Evolutionary conservation across 148 eudicot genomes (phyloP).

Genomic region (Diospyros lotus): DNA sequence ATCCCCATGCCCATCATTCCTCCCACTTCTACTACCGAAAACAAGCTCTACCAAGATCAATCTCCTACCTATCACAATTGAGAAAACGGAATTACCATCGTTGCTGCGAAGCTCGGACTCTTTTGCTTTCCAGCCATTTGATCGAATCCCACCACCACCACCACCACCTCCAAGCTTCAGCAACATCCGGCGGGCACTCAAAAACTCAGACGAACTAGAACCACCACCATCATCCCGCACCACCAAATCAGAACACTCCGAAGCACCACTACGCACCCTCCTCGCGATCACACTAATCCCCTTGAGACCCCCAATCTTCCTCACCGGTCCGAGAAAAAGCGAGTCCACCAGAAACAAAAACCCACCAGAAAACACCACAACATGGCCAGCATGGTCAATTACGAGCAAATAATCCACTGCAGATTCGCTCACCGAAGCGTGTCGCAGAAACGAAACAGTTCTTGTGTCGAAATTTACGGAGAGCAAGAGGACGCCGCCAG

Average conservation of each 20-base stretch:
- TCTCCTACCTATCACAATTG: constrained; percentile 52
- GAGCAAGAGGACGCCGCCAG: constrained; percentile 54
- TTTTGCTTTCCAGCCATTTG: constrained; percentile 39
- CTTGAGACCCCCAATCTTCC: constrained; percentile 34
- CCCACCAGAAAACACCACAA: constrained; percentile 57
- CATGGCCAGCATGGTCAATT: constrained; percentile 27
- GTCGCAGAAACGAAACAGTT: constrained; percentile 23
- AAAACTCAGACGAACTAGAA: constrained; percentile 12
- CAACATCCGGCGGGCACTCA: constrained; percentile 35
- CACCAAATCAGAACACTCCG: constrained; percentile 25
- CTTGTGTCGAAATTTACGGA: constrained; percentile 25
- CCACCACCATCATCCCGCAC: constrained; percentile 15
- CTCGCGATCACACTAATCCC: constrained; percentile 54
- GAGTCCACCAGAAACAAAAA: constrained; percentile 40
- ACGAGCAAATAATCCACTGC: constrained; percentile 35
- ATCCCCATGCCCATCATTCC: neutral
- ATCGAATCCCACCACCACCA: constrained; percentile 45
- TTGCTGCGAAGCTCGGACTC: constrained; percentile 27
- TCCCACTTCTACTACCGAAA: constrained; percentile 17
- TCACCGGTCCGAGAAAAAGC: constrained; percentile 31
- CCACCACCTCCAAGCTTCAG: constrained; percentile 54
- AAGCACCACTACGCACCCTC: constrained; percentile 38
- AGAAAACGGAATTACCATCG: constrained; percentile 43
- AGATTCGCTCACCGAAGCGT: constrained; percentile 23
- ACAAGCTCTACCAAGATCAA: constrained; percentile 55